Conservation (phyloP, 768 basidiomycete species). For the Boletus sp. region DNA sequence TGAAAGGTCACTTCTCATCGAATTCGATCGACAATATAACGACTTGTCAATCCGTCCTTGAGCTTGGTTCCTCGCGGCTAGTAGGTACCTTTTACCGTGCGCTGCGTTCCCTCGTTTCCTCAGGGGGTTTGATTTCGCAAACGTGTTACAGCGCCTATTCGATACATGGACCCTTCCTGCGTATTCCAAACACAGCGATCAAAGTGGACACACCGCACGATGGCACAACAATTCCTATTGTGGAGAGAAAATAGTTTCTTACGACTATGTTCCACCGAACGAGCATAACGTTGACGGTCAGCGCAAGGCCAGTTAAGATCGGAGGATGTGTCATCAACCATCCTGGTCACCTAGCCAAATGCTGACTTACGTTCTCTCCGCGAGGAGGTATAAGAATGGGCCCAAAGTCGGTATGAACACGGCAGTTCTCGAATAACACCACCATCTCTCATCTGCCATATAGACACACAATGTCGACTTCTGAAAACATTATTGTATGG, state of each 20-base stretch:
- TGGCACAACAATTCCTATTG: not conserved
- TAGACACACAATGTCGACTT: not conserved
- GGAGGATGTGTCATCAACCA: not conserved
- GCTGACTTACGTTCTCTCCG: not conserved
- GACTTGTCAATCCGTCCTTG: not conserved
- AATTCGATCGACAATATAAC: not conserved
- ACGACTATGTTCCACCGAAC: too few relatives aligned
- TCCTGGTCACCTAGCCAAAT: not conserved
- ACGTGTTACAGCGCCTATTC: not conserved
- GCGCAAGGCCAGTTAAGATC: not conserved
- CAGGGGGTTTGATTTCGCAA: not conserved
- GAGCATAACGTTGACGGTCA: not conserved
- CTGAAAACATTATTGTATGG: not conserved
- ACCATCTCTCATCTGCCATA: not conserved
- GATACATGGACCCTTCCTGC: not conserved
- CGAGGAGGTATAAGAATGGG: not conserved
- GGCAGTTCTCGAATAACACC: not conserved
- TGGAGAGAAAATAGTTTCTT: not conserved
- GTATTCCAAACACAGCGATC: not conserved
- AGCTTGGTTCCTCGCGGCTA: too few relatives aligned
- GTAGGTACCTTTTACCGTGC: not conserved
- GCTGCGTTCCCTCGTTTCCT: not conserved
- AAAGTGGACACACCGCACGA: not conserved
- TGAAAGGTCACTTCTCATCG: not conserved
- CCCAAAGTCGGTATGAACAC: not conserved